These are phyloP conservation scores for Linaria vulgaris DNA, from an alignment of 257 asterid genomes.

Conservation along the genomic window DNA sequence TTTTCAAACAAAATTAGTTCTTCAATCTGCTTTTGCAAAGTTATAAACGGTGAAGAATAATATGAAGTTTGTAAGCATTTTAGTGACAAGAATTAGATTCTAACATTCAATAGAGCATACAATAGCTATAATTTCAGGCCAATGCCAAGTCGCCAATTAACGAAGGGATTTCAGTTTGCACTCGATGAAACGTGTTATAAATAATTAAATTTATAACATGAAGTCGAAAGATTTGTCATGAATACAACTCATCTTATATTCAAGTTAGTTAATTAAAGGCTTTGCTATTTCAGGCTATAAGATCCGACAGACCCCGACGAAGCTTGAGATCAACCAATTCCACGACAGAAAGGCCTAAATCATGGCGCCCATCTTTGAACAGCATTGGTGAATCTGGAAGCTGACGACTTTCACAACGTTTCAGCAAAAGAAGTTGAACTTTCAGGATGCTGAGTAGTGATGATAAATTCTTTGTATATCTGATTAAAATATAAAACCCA, in stretches of 20 bases:
- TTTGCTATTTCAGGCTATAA: slow-evolving; percentile 35
- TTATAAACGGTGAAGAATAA: not conserved
- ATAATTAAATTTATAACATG: too few relatives aligned
- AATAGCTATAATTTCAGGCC: too few relatives aligned
- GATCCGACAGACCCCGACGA: slow-evolving; percentile 36
- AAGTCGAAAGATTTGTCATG: too few relatives aligned
- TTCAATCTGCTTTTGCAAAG: slow-evolving; percentile 25
- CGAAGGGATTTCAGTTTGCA: too few relatives aligned
- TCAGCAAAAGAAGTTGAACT: too few relatives aligned
- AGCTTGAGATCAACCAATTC: slow-evolving; percentile 32
- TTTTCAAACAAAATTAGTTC: not conserved
- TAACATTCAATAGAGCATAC: too few relatives aligned
- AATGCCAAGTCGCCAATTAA: too few relatives aligned
- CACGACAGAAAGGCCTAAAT: slow-evolving; percentile 41
- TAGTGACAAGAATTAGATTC: too few relatives aligned
- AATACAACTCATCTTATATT: slow-evolving; percentile 1
- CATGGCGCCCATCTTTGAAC: slow-evolving; percentile 65
- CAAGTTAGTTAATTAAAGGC: not conserved
- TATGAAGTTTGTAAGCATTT: too few relatives aligned
- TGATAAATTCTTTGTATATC: not conserved
- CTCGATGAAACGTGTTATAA: too few relatives aligned
- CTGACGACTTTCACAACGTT: slow-evolving; percentile 24
- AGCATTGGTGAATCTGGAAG: slow-evolving; percentile 56
- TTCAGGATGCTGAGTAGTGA: too few relatives aligned
- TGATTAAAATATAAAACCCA: too few relatives aligned